Evolutionary conservation across 441 rosid genomes (phyloP).

Genomic region (Mallotus japonicus): DNA sequence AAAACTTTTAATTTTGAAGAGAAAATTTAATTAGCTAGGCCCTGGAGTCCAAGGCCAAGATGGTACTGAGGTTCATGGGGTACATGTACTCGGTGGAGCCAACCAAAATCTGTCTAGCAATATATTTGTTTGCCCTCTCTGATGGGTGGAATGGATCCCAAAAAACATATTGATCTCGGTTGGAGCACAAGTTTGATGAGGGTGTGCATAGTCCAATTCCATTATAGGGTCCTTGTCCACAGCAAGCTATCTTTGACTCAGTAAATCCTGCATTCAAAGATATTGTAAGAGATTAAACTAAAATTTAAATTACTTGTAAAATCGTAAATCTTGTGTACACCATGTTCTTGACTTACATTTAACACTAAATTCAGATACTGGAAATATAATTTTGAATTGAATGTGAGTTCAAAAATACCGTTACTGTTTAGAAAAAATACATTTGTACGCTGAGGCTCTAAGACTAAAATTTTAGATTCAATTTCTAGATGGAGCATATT

Average conservation of each 20-base stretch:
- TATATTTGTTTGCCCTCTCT: slow-evolving; percentile 49
- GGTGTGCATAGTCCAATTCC: slow-evolving; percentile 61
- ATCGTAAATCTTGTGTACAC: no score
- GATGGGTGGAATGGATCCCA: slow-evolving; percentile 65
- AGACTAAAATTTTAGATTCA: no score
- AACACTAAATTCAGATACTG: no score
- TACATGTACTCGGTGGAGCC: slow-evolving; percentile 44
- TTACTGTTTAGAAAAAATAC: no score
- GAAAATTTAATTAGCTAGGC: background rate
- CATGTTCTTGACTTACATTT: no score
- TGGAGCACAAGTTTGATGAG: slow-evolving; percentile 52
- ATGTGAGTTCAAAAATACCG: no score
- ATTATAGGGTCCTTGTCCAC: slow-evolving; percentile 66
- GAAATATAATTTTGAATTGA: no score
- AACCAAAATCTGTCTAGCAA: slow-evolving; percentile 38
- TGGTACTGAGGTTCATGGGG: slow-evolving; percentile 65
- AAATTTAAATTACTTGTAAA: no score
- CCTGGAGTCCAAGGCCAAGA: slow-evolving; percentile 42
- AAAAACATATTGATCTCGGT: slow-evolving; percentile 30
- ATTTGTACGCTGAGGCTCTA: no score
- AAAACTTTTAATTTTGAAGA: background rate
- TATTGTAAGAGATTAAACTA: no score
- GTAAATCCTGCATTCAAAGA: slow-evolving; percentile 40
- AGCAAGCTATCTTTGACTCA: slow-evolving; percentile 54
- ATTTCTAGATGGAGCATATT: no score